Percentiles rank a stretch among this genome's conserved stretches.
phyloP scores from a whole-genome alignment of 106 monocot species.

The Vanilla planifolia region DNA sequence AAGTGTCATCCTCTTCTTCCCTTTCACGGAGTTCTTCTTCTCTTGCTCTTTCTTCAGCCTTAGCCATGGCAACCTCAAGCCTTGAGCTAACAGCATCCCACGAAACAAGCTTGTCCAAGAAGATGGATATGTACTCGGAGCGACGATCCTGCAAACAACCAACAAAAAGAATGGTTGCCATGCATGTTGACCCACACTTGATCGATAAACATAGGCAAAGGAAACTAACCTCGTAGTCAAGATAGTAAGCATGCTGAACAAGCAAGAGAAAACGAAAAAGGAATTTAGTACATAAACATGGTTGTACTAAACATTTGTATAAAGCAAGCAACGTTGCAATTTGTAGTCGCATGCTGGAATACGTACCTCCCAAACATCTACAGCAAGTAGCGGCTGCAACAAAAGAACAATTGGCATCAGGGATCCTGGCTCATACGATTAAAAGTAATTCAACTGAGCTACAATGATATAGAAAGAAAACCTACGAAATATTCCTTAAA shows the following conservation, averaged over 20 bases:
- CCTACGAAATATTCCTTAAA: too few relatives aligned
- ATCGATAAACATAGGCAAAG: neutral
- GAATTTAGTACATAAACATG: neutral
- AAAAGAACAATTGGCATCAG: conserved; percentile 7
- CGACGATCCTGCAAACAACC: conserved; percentile 39
- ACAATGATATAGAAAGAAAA: too few relatives aligned
- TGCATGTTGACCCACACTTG: neutral
- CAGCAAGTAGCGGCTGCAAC: conserved; percentile 69
- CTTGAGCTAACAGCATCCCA: conserved; percentile 65
- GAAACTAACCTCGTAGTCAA: conserved; percentile 68
- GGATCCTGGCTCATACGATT: neutral
- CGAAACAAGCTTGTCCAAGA: conserved; percentile 71
- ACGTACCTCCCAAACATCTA: conserved; percentile 92
- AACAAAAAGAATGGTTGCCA: neutral
- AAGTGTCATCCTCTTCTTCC: conserved; percentile 14
- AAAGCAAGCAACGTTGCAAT: neutral
- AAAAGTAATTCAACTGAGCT: too few relatives aligned
- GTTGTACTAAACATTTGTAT: neutral
- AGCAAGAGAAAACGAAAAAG: neutral
- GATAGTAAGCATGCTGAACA: conserved; percentile 78
- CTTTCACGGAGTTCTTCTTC: conserved; percentile 19
- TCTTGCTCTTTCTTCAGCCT: conserved; percentile 29
- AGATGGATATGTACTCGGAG: conserved; percentile 43
- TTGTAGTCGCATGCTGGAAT: too few relatives aligned
- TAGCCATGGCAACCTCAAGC: conserved; percentile 38